These are phyloP conservation scores for Ilex paraguariensis DNA, from an alignment of 305 asterid species.

Conservation along the genomic window DNA sequence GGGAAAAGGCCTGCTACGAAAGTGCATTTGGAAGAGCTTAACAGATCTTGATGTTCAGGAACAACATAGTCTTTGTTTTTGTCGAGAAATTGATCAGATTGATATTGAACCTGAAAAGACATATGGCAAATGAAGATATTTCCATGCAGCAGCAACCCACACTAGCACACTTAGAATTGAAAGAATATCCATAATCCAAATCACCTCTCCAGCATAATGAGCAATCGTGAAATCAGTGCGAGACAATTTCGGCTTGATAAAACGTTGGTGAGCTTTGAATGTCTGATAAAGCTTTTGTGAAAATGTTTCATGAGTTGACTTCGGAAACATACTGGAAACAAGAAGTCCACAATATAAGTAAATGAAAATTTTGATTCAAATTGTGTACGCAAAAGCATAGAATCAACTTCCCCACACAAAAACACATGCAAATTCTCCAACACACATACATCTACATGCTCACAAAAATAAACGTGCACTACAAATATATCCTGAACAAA, in stretches of 20 bases:
- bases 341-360: conserved; percentile 16
- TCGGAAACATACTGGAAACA: conserved; percentile 92
- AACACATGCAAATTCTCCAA: conserved; percentile 1
- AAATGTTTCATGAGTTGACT: conserved; percentile 93
- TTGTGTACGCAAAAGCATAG: neutral
- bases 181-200: conserved; percentile 18
- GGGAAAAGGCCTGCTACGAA: conserved; percentile 83
- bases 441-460: conserved; percentile 1
- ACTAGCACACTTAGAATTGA: conserved; percentile 7
- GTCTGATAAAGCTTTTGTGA: conserved; percentile 93
- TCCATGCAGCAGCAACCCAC: conserved; percentile 14
- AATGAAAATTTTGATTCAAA: conserved; percentile 12
- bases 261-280: conserved; percentile 76
- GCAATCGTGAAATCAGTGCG: conserved; percentile 85
- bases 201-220: conserved; percentile 99
- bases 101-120: conserved; percentile 67
- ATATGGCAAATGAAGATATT: conserved; percentile 16
- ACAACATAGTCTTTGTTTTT: conserved; percentile 95
- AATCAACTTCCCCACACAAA: conserved; percentile 8
- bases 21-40: conserved; percentile 66
- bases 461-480: conserved; percentile 1
- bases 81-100: conserved; percentile 86
- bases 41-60: conserved; percentile 89
- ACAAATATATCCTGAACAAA: neutral
- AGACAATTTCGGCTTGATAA: conserved; percentile 87